A percentile compares a stretch with the other conserved stretches of the same genome.
Evolutionary conservation across 179 eudicot species (phyloP).

Genomic region (Silene coronaria): DNA sequence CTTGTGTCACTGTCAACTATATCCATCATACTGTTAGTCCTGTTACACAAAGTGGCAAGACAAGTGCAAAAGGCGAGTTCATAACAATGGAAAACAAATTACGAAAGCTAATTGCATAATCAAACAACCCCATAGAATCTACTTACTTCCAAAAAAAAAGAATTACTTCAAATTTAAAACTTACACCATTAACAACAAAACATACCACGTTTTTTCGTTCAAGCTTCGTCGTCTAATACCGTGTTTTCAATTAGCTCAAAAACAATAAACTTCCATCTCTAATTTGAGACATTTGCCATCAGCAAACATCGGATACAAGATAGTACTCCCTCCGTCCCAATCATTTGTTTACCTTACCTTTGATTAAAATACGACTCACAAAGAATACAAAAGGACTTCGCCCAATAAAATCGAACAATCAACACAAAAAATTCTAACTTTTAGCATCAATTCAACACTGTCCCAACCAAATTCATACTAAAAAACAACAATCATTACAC

Average conservation of each 20-base stretch:
- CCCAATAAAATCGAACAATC: neutral
- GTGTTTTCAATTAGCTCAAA: neutral
- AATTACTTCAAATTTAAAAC: too few relatives aligned
- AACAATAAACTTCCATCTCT: neutral
- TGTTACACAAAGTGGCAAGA: neutral
- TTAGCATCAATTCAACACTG: neutral
- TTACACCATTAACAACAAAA: neutral
- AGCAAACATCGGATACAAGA: neutral
- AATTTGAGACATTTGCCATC: too few relatives aligned
- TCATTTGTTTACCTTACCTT: too few relatives aligned
- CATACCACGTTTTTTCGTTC: neutral
- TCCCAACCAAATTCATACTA: neutral
- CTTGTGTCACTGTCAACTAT: neutral
- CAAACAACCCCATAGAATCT: neutral
- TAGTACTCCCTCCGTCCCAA: too few relatives aligned
- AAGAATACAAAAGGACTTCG: too few relatives aligned
- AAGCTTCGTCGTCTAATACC: neutral
- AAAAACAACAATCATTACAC: neutral
- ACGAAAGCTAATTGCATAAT: too few relatives aligned
- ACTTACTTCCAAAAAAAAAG: neutral
- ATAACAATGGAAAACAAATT: neutral
- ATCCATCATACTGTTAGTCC: neutral
- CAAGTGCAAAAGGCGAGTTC: neutral
- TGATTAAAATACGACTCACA: too few relatives aligned
- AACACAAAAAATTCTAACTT: neutral